Conservation (phyloP, 345 rosid species). For the Bretschneidera sinensis region DNA sequence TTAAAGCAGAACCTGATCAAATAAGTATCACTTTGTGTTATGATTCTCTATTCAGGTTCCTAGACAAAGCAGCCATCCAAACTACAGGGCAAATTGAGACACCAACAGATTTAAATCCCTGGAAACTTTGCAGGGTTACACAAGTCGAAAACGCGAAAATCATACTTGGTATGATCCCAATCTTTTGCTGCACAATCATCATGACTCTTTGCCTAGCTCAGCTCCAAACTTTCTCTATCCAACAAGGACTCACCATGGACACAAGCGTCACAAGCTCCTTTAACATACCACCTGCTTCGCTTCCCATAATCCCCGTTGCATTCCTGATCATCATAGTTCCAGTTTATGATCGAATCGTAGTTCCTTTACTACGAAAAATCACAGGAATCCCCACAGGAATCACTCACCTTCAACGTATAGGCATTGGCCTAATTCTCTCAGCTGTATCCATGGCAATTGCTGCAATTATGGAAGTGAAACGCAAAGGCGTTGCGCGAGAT, state of each 20-base stretch:
- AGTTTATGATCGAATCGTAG: constrained; percentile 39
- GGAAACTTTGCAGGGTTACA: constrained; percentile 60
- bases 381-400: constrained; percentile 44
- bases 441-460: constrained; percentile 44
- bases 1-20: too few relatives aligned
- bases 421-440: constrained; percentile 48
- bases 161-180: constrained; percentile 42
- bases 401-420: constrained; percentile 56
- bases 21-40: too few relatives aligned
- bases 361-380: constrained; percentile 38
- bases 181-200: constrained; percentile 53
- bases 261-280: constrained; percentile 30
- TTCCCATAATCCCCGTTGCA: constrained; percentile 42
- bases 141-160: constrained; percentile 60
- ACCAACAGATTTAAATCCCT: constrained; percentile 21
- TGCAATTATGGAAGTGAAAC: constrained; percentile 41
- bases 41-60: constrained; percentile 45
- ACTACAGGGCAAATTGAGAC: constrained; percentile 8
- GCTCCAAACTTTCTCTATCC: constrained; percentile 54
- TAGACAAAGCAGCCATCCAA: constrained; percentile 59
- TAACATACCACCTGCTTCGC: constrained; percentile 46
- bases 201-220: constrained; percentile 57
- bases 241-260: constrained; percentile 53
- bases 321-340: constrained; percentile 40
- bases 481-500: constrained; percentile 42